Evolutionary conservation across 2,329 filamentous ascomycete genomes (phyloP), one percentile per base, ranked within the genome.

Genomic region (Ophiostoma australiae): DNA sequence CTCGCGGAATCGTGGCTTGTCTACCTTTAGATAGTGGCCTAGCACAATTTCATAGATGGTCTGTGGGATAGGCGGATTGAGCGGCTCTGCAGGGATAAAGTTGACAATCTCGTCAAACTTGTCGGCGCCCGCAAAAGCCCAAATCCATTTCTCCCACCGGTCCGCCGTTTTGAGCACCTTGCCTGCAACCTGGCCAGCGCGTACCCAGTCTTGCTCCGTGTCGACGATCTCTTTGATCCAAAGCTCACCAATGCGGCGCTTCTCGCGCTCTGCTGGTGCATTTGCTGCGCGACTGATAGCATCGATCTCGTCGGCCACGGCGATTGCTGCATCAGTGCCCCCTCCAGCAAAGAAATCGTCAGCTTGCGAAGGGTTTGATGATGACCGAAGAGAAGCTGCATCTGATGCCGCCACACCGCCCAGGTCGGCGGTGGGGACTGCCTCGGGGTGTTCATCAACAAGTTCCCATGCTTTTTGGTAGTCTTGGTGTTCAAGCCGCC

Each of bases 131-230:
- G 93, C 92, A 80, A 99, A 99, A 0, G 88, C 90, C 88, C 91
- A 96, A 5, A 96, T 91, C 93, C 94, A 98, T 76, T 96, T 92
- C 80, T 98, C 94, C 95, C 95, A 99, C 75, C 90, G 84, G 67
- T 90, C 85, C 0, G 93, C 88, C 0, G 90, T 92, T 63, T 89
- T 89, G 0, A 99, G 83, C 0, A 97, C 94, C 76, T 90, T 93
- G 17, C 90, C 91, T 72, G 93, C 94, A 4, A 96, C 84, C 76
- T 90, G 85, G 0, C 93, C 94, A 6, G 95, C 95, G 71, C 86
- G 83, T 10, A 78, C 78, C 95, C 95, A 99, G 73, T 94, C 85
- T 10, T 87, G 85, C 37, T 41, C 39, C 0, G 87, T 84, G 48
- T 89, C 87, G 44, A 97, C 87, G 44, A 98, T 85, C 76, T 97